Conservation (phyloP, 164 flowering plant genomes). For the Vitis labrusca region DNA sequence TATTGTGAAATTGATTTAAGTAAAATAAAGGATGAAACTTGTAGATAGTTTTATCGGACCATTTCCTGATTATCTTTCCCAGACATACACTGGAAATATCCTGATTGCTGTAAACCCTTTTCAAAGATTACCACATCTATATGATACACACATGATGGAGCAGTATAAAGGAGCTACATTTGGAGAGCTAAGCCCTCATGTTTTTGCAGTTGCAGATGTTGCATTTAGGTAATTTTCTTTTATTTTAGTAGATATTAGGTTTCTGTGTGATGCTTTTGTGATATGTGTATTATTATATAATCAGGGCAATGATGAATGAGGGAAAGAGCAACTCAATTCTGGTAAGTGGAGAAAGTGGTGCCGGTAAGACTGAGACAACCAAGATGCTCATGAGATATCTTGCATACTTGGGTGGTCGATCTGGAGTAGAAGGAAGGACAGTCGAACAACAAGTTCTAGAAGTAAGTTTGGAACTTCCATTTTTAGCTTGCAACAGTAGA, state of each 20-base stretch:
- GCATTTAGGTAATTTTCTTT: slow-evolving; percentile 75
- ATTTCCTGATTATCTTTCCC: slow-evolving; percentile 7
- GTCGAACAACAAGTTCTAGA: slow-evolving; percentile 99
- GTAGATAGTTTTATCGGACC: not conserved
- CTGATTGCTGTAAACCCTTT: slow-evolving; percentile 96
- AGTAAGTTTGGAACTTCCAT: slow-evolving; percentile 38
- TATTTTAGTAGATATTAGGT: not conserved
- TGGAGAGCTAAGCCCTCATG: slow-evolving; percentile 99
- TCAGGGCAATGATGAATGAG: slow-evolving; percentile 95
- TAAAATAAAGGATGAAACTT: too few species aligned
- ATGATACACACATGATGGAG: slow-evolving; percentile 98
- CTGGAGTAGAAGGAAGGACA: slow-evolving; percentile 92
- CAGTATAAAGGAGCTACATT: slow-evolving; percentile 95
- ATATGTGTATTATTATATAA: slow-evolving; percentile 15
- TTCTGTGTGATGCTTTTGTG: not conserved
- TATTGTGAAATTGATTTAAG: too few species aligned
- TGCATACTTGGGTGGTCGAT: slow-evolving; percentile 91
- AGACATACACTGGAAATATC: slow-evolving; percentile 99
- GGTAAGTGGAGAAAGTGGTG: slow-evolving; percentile 99
- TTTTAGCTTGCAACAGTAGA: not conserved
- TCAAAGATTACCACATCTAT: slow-evolving; percentile 96
- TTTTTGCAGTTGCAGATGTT: slow-evolving; percentile 97
- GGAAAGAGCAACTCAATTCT: slow-evolving; percentile 97
- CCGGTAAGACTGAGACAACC: slow-evolving; percentile 99
- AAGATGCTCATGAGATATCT: slow-evolving; percentile 99